Evolutionary conservation across 2,329 filamentous ascomycete species (phyloP).

Genomic region (Phyllosticta citriasiana): DNA sequence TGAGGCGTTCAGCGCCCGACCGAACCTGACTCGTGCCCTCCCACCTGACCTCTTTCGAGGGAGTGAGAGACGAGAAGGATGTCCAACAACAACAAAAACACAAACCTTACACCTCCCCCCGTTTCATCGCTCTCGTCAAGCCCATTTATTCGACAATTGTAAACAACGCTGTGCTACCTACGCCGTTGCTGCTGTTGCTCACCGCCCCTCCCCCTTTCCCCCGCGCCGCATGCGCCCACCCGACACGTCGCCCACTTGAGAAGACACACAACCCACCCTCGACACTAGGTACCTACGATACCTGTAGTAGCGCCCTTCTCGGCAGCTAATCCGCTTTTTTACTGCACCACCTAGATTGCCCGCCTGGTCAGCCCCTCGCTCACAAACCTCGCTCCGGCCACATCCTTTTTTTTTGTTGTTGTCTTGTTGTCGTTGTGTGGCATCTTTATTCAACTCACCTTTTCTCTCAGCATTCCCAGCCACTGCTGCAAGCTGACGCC

Average conservation of each 20-base stretch:
- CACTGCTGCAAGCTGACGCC: slow-evolving; percentile 87
- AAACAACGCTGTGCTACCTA: slow-evolving; percentile 11
- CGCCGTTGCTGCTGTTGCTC: neutral
- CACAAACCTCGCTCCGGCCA: slow-evolving; percentile 1
- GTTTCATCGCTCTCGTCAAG: neutral
- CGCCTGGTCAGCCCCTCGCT: neutral
- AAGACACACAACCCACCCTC: neutral
- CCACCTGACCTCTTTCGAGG: neutral
- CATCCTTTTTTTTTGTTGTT: slow-evolving; percentile 9
- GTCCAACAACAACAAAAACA: neutral
- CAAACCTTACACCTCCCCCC: neutral
- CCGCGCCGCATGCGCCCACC: slow-evolving; percentile 4
- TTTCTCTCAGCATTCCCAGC: slow-evolving; percentile 85
- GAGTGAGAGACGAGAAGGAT: too few species aligned
- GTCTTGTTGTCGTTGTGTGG: neutral
- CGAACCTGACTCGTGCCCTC: slow-evolving; percentile 1
- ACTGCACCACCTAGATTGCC: slow-evolving; percentile 24
- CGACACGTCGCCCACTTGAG: neutral
- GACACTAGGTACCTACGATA: neutral
- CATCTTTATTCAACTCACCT: slow-evolving; percentile 50
- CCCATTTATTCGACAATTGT: slow-evolving; percentile 8
- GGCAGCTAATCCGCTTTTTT: slow-evolving; percentile 6
- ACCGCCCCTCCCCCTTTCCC: neutral
- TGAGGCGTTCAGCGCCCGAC: slow-evolving; percentile 3
- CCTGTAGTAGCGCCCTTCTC: slow-evolving; percentile 10